These are phyloP conservation scores for Thymus mandschuricus DNA, from an alignment of 257 asterid species.

Conservation along the genomic window DNA sequence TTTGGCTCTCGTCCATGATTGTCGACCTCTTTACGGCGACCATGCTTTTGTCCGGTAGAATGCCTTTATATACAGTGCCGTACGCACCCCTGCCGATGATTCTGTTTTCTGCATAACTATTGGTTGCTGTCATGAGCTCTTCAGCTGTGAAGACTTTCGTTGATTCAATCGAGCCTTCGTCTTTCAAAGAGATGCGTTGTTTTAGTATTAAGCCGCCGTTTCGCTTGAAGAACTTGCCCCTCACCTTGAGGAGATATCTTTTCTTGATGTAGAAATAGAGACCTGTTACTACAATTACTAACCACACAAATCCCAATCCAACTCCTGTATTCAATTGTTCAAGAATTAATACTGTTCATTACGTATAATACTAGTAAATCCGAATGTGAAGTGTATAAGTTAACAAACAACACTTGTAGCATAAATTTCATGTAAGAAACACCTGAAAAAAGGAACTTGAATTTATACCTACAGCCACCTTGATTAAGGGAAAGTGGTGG, in stretches of 20 bases:
- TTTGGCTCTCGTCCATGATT: slow-evolving; percentile 59
- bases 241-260: slow-evolving; percentile 45
- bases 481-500: too few relatives aligned
- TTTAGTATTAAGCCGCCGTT: slow-evolving; percentile 71
- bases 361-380: too few relatives aligned
- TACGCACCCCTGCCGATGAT: slow-evolving; percentile 78
- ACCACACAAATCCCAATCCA: not conserved
- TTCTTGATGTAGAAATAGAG: slow-evolving; percentile 53
- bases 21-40: slow-evolving; percentile 75
- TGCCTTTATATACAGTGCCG: slow-evolving; percentile 75
- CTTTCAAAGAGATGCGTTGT: slow-evolving; percentile 57
- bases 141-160: slow-evolving; percentile 59
- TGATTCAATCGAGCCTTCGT: slow-evolving; percentile 43
- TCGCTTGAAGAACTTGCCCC: slow-evolving; percentile 71
- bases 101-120: slow-evolving; percentile 54
- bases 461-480: too few relatives aligned
- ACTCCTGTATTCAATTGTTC: not conserved
- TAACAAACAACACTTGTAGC: too few relatives aligned
- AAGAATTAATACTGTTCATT: too few relatives aligned
- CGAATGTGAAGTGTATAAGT: not conserved
- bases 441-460: too few relatives aligned
- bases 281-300: slow-evolving; percentile 40
- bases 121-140: slow-evolving; percentile 60
- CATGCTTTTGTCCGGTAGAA: slow-evolving; percentile 49
- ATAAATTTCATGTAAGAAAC: slow-evolving; percentile 47